phyloP scores from a whole-genome alignment of 106 monocot species.

The Gastrodia elata region DNA sequence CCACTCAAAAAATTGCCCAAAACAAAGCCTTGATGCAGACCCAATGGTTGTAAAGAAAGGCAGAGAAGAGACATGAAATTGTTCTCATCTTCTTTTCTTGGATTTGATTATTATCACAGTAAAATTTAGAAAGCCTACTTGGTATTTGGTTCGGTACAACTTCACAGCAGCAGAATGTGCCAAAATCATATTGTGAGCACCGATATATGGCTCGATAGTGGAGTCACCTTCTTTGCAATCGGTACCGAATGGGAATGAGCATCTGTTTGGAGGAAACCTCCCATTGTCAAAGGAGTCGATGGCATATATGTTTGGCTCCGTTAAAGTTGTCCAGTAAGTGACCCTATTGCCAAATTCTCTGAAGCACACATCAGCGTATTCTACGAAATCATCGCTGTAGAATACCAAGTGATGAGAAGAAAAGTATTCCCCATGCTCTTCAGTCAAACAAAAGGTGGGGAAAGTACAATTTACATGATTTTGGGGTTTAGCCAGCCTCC shows the following conservation, averaged over 20 bases:
- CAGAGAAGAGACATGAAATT: background rate
- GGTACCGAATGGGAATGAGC: conserved; percentile 23
- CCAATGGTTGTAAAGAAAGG: background rate
- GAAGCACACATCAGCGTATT: conserved; percentile 59
- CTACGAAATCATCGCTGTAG: conserved; percentile 59
- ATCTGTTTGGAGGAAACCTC: conserved; percentile 5
- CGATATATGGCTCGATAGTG: conserved; percentile 27
- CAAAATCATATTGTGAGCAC: conserved; percentile 28
- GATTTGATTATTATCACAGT: too few species aligned
- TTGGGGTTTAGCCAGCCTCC: conserved; percentile 47
- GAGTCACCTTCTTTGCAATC: conserved; percentile 39
- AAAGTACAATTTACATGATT: conserved; percentile 34
- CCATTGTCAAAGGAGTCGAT: conserved; percentile 7
- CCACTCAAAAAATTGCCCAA: too few species aligned
- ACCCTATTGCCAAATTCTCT: conserved; percentile 54
- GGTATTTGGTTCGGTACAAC: conserved; percentile 41
- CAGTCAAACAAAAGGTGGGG: too few species aligned
- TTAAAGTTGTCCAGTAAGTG: conserved; percentile 48
- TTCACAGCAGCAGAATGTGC: conserved; percentile 33
- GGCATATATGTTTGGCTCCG: conserved; percentile 34
- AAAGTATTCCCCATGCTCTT: too few species aligned
- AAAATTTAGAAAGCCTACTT: conserved; percentile 16
- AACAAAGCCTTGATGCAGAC: background rate
- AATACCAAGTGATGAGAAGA: background rate
- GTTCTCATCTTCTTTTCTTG: background rate